Evolutionary conservation across 352 stramenopile genomes (phyloP).

Genomic region (Phytophthora fragariae): DNA sequence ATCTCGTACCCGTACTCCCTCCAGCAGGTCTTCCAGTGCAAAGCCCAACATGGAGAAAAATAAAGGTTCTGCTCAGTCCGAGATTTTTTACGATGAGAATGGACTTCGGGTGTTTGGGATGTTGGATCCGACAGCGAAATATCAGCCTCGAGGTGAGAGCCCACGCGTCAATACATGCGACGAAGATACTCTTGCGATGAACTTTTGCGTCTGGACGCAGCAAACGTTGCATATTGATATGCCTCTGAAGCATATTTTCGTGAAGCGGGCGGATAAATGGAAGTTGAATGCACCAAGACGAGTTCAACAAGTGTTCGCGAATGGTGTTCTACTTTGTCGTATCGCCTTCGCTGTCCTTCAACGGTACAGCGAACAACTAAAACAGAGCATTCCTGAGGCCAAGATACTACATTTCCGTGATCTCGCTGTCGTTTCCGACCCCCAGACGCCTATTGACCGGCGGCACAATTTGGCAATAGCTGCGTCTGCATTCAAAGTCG

Average conservation of each 20-base stretch:
- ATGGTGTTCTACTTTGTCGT: constrained; percentile 48
- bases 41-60: not conserved
- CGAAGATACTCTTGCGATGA: constrained; percentile 11
- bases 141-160: not conserved
- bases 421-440: not conserved
- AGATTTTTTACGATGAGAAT: constrained; percentile 24
- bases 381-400: not conserved
- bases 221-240: constrained; percentile 23
- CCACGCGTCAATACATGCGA: not conserved
- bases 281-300: constrained; percentile 11
- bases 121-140: constrained; percentile 41
- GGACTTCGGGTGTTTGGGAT: constrained; percentile 49
- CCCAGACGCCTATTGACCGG: constrained; percentile 19
- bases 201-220: constrained; percentile 27
- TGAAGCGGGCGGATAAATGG: constrained; percentile 2
- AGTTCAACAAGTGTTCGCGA: constrained; percentile 32
- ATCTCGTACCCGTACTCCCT: not conserved
- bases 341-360: constrained; percentile 38
- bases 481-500: constrained; percentile 20
- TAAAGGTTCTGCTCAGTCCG: constrained; percentile 6
- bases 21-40: not conserved
- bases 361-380: constrained; percentile 12
- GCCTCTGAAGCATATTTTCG: constrained; percentile 29
- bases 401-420: not conserved
- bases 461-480: constrained; percentile 28